Evolutionary conservation across 768 basidiomycete species (phyloP).

Genomic region (Auricularia sp.): DNA sequence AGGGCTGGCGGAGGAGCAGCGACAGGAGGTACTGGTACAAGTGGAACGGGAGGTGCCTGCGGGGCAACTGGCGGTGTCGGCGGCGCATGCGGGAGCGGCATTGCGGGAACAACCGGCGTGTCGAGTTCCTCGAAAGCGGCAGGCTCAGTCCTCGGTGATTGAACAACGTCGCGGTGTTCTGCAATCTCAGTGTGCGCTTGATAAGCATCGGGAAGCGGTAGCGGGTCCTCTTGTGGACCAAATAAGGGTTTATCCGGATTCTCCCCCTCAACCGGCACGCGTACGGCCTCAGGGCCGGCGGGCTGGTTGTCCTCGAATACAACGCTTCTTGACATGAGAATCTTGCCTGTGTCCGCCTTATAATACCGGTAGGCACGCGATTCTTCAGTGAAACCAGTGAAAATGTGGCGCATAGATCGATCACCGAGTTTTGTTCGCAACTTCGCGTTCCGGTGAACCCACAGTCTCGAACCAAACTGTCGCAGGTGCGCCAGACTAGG

Average conservation of each 20-base stretch:
- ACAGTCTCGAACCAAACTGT: constrained; percentile 6
- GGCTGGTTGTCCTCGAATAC: not conserved
- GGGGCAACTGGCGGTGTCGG: not conserved
- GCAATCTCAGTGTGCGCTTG: not conserved
- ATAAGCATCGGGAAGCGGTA: not conserved
- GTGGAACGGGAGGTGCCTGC: not conserved
- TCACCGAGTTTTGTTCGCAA: not conserved
- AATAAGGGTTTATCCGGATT: not conserved
- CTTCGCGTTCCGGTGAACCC: constrained; percentile 4
- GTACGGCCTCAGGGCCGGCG: not conserved
- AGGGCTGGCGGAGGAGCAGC: too few species aligned
- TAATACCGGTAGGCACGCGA: constrained; percentile 1
- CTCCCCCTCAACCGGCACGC: constrained; percentile 2
- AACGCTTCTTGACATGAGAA: not conserved
- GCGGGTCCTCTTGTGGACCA: not conserved
- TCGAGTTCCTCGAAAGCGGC: not conserved
- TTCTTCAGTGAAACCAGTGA: not conserved
- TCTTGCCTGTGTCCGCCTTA: not conserved
- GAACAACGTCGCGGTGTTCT: not conserved
- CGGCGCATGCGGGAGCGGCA: not conserved
- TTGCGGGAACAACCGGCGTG: not conserved
- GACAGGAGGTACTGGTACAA: too few species aligned
- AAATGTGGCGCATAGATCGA: not conserved
- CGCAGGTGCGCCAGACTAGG: constrained; percentile 3
- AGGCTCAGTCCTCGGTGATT: not conserved